phyloP scores from a whole-genome alignment of 331 rosid species.

The Saraca asoca region DNA sequence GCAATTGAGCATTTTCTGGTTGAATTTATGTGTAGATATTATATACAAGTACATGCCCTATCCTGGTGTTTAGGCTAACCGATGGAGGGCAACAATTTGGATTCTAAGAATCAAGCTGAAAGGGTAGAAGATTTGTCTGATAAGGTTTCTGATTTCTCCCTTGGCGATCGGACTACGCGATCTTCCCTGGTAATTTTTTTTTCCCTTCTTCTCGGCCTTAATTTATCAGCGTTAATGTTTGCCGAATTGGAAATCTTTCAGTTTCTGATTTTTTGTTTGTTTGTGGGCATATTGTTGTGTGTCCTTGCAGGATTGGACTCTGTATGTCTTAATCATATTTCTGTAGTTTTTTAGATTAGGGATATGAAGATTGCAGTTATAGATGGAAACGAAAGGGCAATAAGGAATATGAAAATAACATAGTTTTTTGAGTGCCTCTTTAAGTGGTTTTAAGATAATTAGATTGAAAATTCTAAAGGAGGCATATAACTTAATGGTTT shows the following conservation, averaged over 20 bases:
- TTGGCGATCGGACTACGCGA: constrained; percentile 25
- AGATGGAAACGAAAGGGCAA: constrained; percentile 6
- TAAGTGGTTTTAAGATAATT: no score
- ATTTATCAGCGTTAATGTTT: not conserved
- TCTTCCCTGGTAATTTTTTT: constrained; percentile 55
- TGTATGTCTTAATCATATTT: not conserved
- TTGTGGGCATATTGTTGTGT: no score
- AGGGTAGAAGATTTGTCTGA: constrained; percentile 42
- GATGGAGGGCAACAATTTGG: constrained; percentile 56
- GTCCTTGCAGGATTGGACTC: no score
- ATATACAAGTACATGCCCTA: constrained; percentile 33
- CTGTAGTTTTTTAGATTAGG: not conserved
- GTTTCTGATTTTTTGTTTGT: constrained; percentile 12
- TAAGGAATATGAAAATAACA: constrained; percentile 2
- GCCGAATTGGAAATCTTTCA: constrained; percentile 19
- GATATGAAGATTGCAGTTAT: not conserved
- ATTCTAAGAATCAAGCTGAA: constrained; percentile 43
- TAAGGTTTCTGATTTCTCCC: no score
- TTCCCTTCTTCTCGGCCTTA: no score
- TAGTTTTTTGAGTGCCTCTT: no score
- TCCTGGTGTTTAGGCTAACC: constrained; percentile 31
- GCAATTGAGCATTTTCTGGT: no score
- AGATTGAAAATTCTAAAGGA: constrained; percentile 4
- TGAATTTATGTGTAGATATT: no score
- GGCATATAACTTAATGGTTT: no score